A percentile compares a stretch with the other conserved stretches of the same genome.
Conservation (phyloP, 352 stramenopile genomes). For the Elongisporangium prolatum region DNA sequence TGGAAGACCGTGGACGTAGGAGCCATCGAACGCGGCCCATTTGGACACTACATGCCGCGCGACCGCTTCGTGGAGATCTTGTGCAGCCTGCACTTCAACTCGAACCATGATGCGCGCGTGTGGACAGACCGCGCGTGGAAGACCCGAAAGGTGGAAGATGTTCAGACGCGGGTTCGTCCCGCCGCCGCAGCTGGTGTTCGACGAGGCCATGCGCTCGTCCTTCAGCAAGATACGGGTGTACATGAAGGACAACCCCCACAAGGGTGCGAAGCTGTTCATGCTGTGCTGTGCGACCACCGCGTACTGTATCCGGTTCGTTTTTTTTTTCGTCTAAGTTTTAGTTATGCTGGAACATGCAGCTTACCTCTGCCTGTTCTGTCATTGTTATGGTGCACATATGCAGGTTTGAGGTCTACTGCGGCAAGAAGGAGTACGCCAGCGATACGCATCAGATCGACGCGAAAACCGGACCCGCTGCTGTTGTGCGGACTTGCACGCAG, state of each 20-base stretch:
- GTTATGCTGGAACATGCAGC: slow-evolving; percentile 11
- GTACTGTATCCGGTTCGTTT: slow-evolving; percentile 16
- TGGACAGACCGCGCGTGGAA: slow-evolving; percentile 12
- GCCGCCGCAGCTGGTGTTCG: slow-evolving; percentile 10
- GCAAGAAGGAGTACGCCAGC: slow-evolving; percentile 6
- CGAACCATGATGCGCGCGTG: slow-evolving; percentile 5
- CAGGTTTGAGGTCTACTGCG: slow-evolving; percentile 15
- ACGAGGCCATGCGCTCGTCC: slow-evolving; percentile 11
- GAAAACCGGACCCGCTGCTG: slow-evolving; percentile 1
- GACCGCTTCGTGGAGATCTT: slow-evolving; percentile 12
- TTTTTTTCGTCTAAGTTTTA: slow-evolving; percentile 7
- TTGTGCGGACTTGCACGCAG: slow-evolving; percentile 3
- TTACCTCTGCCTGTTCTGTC: background rate
- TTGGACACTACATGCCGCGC: slow-evolving; percentile 5
- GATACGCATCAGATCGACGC: slow-evolving; percentile 1
- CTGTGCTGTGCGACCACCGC: slow-evolving; percentile 10
- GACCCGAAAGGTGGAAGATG: slow-evolving; percentile 11
- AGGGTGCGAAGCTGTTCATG: slow-evolving; percentile 13
- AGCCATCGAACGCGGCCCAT: slow-evolving; percentile 6
- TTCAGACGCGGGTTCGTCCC: slow-evolving; percentile 10
- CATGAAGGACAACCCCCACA: too few relatives aligned
- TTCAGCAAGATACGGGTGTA: slow-evolving; percentile 17
- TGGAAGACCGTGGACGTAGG: slow-evolving; percentile 8
- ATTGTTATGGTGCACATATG: slow-evolving; percentile 7
- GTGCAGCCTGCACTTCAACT: slow-evolving; percentile 14